These are phyloP conservation scores for Xylariaceae sp. DNA, from an alignment of 2,329 filamentous ascomycete species.

Conservation along the genomic window DNA sequence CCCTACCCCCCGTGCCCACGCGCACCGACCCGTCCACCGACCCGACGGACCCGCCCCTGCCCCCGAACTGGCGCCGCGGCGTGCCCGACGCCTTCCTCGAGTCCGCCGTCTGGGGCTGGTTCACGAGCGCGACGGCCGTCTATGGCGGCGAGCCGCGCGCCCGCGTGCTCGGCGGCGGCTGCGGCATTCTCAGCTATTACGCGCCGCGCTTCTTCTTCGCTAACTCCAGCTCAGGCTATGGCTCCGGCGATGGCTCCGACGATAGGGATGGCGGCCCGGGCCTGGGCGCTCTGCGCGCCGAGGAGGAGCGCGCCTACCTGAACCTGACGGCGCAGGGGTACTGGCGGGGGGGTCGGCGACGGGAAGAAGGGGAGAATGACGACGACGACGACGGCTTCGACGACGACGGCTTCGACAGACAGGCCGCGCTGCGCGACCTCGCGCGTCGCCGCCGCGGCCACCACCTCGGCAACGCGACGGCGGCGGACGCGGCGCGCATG, in stretches of 20 bases:
- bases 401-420: background rate
- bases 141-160: slow-evolving; percentile 38
- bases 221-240: no score
- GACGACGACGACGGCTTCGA: background rate
- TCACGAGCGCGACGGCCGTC: slow-evolving; percentile 33
- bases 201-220: no score
- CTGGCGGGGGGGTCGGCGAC: slow-evolving; percentile 25
- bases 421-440: slow-evolving; percentile 24
- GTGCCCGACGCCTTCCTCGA: slow-evolving; percentile 32
- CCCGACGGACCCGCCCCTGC: slow-evolving; percentile 26
- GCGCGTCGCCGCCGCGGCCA: slow-evolving; percentile 30
- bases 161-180: slow-evolving; percentile 31
- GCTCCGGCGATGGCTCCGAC: no score
- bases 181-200: slow-evolving; percentile 39
- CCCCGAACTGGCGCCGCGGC: slow-evolving; percentile 28
- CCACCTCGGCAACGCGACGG: slow-evolving; percentile 24
- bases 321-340: slow-evolving; percentile 34
- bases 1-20: slow-evolving; percentile 29
- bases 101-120: slow-evolving; percentile 36
- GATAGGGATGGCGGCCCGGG: no score
- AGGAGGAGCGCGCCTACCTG: slow-evolving; percentile 26
- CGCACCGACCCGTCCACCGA: slow-evolving; percentile 26
- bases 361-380: slow-evolving; percentile 16
- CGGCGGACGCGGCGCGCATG: slow-evolving; percentile 27
- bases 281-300: slow-evolving; percentile 22